Evolutionary conservation across 768 basidiomycete genomes (phyloP).

Genomic region (Hericium coralloides): DNA sequence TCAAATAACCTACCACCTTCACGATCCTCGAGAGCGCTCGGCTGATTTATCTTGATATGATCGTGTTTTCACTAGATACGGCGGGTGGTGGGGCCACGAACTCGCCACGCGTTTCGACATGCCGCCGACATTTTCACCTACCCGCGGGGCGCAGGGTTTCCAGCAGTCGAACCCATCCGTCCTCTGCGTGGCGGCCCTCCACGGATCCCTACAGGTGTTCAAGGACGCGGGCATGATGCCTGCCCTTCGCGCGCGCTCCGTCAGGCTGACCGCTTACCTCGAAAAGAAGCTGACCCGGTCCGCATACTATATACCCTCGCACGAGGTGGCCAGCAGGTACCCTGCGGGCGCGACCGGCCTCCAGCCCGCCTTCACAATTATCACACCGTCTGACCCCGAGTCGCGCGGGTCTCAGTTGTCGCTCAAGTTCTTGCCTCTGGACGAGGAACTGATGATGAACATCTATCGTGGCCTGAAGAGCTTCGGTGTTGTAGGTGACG

Average conservation of each 20-base stretch:
- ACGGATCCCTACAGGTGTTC: conserved; percentile 79
- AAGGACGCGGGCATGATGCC: conserved; percentile 69
- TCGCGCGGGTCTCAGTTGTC: conserved; percentile 85
- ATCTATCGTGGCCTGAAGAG: conserved; percentile 52
- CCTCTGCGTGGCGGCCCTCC: conserved; percentile 66
- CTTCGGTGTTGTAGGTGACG: conserved; percentile 84
- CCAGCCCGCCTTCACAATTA: conserved; percentile 70
- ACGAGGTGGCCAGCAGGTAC: conserved; percentile 24
- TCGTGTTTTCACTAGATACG: conserved; percentile 41
- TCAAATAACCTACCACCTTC: background rate
- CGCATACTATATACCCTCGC: conserved; percentile 49
- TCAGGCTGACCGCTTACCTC: conserved; percentile 61
- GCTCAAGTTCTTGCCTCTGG: conserved; percentile 62
- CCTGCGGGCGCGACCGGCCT: conserved; percentile 12
- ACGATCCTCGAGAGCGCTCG: background rate
- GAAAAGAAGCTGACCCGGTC: conserved; percentile 55
- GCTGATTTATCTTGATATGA: conserved; percentile 5
- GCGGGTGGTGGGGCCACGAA: conserved; percentile 99
- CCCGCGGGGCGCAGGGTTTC: conserved; percentile 87
- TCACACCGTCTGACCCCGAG: conserved; percentile 66
- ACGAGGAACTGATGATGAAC: conserved; percentile 56
- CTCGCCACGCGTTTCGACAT: conserved; percentile 82
- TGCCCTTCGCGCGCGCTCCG: conserved; percentile 58
- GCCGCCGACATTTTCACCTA: conserved; percentile 76
- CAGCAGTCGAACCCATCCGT: conserved; percentile 94